Conservation (phyloP, 768 basidiomycete species). For the Lyophyllum shimeji region DNA sequence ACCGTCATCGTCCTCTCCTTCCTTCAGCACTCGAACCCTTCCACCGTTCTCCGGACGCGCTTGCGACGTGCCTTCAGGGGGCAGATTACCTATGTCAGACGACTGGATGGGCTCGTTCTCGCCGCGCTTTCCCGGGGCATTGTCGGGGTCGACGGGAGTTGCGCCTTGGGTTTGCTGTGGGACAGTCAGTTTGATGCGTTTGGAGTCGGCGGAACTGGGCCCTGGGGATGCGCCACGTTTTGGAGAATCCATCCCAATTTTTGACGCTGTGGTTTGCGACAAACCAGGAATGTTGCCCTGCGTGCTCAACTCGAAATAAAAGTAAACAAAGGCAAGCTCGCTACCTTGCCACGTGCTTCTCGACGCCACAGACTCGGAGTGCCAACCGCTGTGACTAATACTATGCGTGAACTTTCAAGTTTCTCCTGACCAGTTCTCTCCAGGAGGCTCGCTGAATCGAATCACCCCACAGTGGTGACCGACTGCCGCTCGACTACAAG, state of each 20-base stretch:
- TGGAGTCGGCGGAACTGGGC: conserved; percentile 50
- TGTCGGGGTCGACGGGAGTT: conserved; percentile 73
- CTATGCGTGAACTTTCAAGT: too few species aligned
- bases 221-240: conserved; percentile 63
- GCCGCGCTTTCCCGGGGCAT: conserved; percentile 80
- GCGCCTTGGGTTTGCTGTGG: conserved; percentile 62
- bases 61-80: conserved; percentile 36
- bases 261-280: conserved; percentile 10
- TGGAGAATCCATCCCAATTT: conserved; percentile 55
- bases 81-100: conserved; percentile 77
- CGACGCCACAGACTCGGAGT: too few species aligned
- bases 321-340: conserved; percentile 8
- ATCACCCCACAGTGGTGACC: too few species aligned
- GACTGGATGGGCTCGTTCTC: conserved; percentile 84
- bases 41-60: conserved; percentile 44
- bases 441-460: too few species aligned
- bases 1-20: conserved; percentile 65
- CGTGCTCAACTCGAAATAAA: conserved; percentile 11
- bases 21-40: conserved; percentile 42
- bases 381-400: too few species aligned
- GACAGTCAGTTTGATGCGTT: conserved; percentile 58
- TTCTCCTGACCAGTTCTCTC: too few species aligned
- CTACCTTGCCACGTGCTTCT: not conserved
- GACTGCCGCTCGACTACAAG: too few species aligned
- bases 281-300: conserved; percentile 16